A percentile compares a stretch with the other conserved stretches of the same genome.
phyloP scores from a whole-genome alignment of 352 stramenopile genomes.

The Thalassiosira hispida region DNA sequence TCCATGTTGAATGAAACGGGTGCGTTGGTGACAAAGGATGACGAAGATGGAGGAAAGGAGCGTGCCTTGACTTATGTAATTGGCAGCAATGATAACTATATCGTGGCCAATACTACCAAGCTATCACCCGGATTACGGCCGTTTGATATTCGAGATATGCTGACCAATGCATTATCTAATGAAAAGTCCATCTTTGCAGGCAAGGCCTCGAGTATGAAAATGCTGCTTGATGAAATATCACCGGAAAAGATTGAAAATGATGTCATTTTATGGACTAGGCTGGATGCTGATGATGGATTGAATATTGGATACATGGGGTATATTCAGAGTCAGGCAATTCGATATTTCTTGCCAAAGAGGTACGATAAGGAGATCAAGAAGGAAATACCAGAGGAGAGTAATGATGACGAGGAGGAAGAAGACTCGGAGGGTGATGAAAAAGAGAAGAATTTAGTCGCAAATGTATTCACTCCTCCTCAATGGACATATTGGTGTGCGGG shows the following conservation, averaged over 20 bases:
- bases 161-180: constrained; percentile 29
- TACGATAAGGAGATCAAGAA: constrained; percentile 30
- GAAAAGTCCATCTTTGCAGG: constrained; percentile 33
- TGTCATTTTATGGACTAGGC: constrained; percentile 73
- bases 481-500: constrained; percentile 61
- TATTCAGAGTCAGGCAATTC: constrained; percentile 63
- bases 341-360: constrained; percentile 46
- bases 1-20: constrained; percentile 22
- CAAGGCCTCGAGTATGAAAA: constrained; percentile 20
- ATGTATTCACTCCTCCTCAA: constrained; percentile 30
- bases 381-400: constrained; percentile 1
- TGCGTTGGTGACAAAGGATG: constrained; percentile 22
- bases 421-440: background rate
- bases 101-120: constrained; percentile 39
- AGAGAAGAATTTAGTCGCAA: background rate
- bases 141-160: constrained; percentile 49
- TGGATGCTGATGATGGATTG: constrained; percentile 82
- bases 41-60: constrained; percentile 16
- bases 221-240: constrained; percentile 23
- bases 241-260: constrained; percentile 28
- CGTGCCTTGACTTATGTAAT: constrained; percentile 52
- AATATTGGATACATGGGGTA: constrained; percentile 66
- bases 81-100: constrained; percentile 57
- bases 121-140: constrained; percentile 5
- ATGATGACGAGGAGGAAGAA: background rate